Conservation (phyloP, 2,329 filamentous ascomycete genomes). For the Penicillium olsonii region DNA sequence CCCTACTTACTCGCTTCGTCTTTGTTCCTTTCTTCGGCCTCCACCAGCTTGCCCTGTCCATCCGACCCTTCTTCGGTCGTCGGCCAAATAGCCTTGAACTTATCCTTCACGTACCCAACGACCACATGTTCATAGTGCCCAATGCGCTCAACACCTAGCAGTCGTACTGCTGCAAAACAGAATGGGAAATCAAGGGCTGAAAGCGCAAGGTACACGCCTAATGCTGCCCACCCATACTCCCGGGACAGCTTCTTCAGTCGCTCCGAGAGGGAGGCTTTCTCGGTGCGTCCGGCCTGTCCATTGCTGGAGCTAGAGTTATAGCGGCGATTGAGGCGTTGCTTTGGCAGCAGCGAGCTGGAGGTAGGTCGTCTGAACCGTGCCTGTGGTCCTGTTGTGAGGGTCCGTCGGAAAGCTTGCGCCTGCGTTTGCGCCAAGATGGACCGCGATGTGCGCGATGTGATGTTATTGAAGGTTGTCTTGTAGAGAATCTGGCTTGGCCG, state of each 20-base stretch:
- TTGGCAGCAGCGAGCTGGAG: constrained; percentile 5
- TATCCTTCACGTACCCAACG: constrained; percentile 39
- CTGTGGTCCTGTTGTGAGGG: constrained; percentile 1
- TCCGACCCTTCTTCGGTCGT: constrained; percentile 20
- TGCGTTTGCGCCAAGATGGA: constrained; percentile 1
- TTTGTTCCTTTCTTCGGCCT: constrained; percentile 62
- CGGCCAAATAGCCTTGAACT: constrained; percentile 41
- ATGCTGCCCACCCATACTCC: constrained; percentile 91
- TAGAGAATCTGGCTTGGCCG: constrained; percentile 17
- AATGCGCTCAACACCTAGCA: constrained; percentile 82
- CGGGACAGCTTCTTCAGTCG: constrained; percentile 79
- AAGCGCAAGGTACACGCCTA: constrained; percentile 85
- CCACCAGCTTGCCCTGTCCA: constrained; percentile 50
- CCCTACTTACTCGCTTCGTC: constrained; percentile 71
- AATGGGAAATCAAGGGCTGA: constrained; percentile 91
- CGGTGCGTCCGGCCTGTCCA: constrained; percentile 19
- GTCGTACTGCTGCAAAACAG: constrained; percentile 84
- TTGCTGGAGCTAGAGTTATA: constrained; percentile 23
- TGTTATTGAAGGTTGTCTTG: background rate
- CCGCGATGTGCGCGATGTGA: constrained; percentile 4
- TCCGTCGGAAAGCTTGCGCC: constrained; percentile 2
- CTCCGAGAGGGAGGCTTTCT: constrained; percentile 60
- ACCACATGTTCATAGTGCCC: constrained; percentile 57
- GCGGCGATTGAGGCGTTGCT: constrained; percentile 21
- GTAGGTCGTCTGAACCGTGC: background rate